A percentile compares a stretch with the other conserved stretches of the same genome.
Conservation (phyloP, 2,329 filamentous ascomycete genomes). For the Aspergillus intermedius region DNA sequence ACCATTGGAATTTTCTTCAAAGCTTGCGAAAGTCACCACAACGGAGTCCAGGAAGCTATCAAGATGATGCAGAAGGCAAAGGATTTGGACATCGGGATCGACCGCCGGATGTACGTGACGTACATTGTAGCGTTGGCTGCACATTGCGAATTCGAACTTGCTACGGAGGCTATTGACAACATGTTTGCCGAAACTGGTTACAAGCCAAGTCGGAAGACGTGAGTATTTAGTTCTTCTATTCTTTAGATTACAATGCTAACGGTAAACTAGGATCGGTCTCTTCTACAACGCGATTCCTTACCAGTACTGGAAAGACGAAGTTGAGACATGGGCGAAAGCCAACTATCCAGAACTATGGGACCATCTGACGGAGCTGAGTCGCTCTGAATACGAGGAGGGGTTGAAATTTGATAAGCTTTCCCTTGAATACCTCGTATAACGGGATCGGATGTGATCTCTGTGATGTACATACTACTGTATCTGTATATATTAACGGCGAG, state of each 20-base stretch:
- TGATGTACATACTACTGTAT: too few species aligned
- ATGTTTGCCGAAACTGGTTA: slow-evolving; percentile 62
- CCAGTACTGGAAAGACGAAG: slow-evolving; percentile 58
- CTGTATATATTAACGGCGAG: too few species aligned
- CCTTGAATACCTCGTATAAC: slow-evolving; percentile 19
- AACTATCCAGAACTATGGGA: slow-evolving; percentile 65
- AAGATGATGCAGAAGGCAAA: slow-evolving; percentile 54
- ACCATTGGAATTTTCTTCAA: slow-evolving; percentile 76
- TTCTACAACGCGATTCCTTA: slow-evolving; percentile 68
- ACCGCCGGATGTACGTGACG: slow-evolving; percentile 63
- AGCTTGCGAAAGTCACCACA: slow-evolving; percentile 58
- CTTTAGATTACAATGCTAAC: slow-evolving; percentile 6
- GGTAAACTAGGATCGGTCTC: slow-evolving; percentile 56
- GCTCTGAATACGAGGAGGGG: slow-evolving; percentile 29
- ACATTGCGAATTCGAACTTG: slow-evolving; percentile 63
- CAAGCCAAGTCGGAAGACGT: slow-evolving; percentile 64
- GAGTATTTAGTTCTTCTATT: slow-evolving; percentile 29
- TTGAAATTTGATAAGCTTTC: slow-evolving; percentile 23
- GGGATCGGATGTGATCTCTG: too few species aligned
- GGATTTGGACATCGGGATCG: slow-evolving; percentile 70
- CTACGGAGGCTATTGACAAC: slow-evolving; percentile 57
- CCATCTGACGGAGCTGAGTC: slow-evolving; percentile 48
- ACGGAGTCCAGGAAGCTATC: slow-evolving; percentile 39
- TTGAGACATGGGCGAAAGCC: slow-evolving; percentile 67
- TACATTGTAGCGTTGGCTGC: slow-evolving; percentile 72